phyloP scores from a whole-genome alignment of 176 grass and related monocot species.

The Leersia perrieri region DNA sequence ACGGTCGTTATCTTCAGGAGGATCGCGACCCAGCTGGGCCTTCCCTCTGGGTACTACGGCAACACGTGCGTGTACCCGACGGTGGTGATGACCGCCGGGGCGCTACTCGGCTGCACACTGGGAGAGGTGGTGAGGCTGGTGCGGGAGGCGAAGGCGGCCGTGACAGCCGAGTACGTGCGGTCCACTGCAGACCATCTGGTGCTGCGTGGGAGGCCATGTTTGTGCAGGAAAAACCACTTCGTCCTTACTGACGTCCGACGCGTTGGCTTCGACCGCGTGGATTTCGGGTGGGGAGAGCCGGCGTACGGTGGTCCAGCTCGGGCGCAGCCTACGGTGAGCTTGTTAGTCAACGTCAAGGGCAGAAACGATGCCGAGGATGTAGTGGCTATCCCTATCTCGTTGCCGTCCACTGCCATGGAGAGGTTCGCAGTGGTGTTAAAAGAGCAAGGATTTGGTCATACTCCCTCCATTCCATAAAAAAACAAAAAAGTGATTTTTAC shows the following conservation, averaged over 20 bases:
- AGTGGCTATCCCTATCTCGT: slow-evolving; percentile 14
- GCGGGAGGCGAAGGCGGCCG: slow-evolving; percentile 7
- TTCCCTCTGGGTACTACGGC: slow-evolving; percentile 43
- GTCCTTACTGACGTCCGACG: slow-evolving; percentile 32
- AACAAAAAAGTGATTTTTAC: too few relatives aligned
- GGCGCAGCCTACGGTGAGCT: neutral
- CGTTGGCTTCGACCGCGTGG: slow-evolving; percentile 29
- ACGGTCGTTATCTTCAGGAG: slow-evolving; percentile 8
- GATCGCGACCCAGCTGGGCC: neutral
- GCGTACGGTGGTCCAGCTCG: slow-evolving; percentile 27
- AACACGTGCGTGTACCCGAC: slow-evolving; percentile 25
- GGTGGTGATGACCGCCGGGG: neutral
- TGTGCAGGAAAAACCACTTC: neutral
- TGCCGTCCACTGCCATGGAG: slow-evolving; percentile 34
- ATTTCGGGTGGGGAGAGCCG: slow-evolving; percentile 43
- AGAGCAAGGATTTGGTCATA: neutral
- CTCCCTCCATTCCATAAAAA: too few relatives aligned
- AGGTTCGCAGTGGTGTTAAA: slow-evolving; percentile 22
- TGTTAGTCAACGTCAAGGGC: neutral
- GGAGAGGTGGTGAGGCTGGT: slow-evolving; percentile 32
- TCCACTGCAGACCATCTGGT: slow-evolving; percentile 29
- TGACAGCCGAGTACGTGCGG: slow-evolving; percentile 38
- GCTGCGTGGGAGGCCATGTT: neutral
- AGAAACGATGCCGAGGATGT: neutral
- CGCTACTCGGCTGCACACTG: neutral